These are phyloP conservation scores for Uronychia binucleata DNA, from an alignment of 73 alveolate species.

Conservation along the genomic window DNA sequence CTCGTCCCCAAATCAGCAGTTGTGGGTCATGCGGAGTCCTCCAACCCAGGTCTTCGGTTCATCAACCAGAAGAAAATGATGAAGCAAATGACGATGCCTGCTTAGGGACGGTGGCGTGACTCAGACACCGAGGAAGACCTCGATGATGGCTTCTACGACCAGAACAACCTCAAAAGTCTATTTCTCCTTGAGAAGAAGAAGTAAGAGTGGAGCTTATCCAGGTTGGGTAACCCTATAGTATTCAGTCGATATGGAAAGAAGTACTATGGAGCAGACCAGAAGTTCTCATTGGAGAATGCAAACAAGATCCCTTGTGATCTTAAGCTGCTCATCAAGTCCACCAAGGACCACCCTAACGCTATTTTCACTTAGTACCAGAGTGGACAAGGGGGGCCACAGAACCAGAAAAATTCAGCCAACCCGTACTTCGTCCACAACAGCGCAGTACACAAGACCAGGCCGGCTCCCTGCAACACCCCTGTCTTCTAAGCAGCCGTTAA, in stretches of 20 bases:
- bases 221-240: conserved; percentile 34
- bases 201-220: background rate
- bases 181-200: background rate
- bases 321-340: background rate
- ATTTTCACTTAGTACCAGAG: background rate
- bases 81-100: background rate
- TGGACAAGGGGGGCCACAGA: background rate
- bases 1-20: background rate
- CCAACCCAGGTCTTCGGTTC: background rate
- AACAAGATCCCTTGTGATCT: background rate
- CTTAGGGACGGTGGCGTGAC: background rate
- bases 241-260: conserved; percentile 43
- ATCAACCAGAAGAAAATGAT: background rate
- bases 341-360: background rate
- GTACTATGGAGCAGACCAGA: conserved; percentile 32
- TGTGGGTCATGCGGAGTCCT: background rate
- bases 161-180: background rate
- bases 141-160: background rate
- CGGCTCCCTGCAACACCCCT: background rate
- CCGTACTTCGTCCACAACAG: background rate
- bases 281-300: background rate
- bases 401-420: background rate
- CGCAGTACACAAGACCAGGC: background rate
- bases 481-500: background rate
- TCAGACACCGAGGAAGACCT: background rate